Base-by-base conservation (phyloP, 495 filamentous ascomycete genomes). In the Hypoxylon perforatum region DNA sequence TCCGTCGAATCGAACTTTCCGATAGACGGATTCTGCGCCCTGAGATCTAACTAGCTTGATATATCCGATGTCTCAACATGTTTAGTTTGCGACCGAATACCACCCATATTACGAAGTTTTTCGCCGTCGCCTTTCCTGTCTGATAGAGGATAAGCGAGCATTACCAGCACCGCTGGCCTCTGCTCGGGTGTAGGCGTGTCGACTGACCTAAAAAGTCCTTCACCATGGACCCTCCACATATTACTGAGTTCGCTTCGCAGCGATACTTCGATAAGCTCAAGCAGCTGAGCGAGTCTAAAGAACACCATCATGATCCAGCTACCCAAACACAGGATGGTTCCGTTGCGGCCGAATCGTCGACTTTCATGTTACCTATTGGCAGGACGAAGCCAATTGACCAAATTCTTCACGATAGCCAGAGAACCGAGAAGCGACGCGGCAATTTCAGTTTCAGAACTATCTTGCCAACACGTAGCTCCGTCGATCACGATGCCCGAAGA, bases 181-280 rank as follows among this genome's bases (percentile, higher is more conserved):
- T 66, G 22, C 48, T 71, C 65, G 23, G 53, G 45, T 46, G 22
- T 49, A 61, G 72, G 65, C 69, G 71, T 65, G 56, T 49, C 59
- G 35, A 46, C 53, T 41, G 52, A 47, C 56, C 36, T 53, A 42
- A 57, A 57, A 53, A 53, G 55, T 44, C 53, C 52, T 73, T 39
- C 69, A 72, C 44, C 44, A 84, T 85, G 83, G 84, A 86, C 57
- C 83, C 78, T 69, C 72, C 80, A 56, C 84, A 86, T 53, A 75
- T 84, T 42, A 84, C 82, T 45, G 84, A 87, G 63, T 87, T 87
- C 77, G 84, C 83, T 50, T 87, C 84, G 46, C 76, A 79, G 70
- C 82, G 81, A 63, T 87, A 82, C 60, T 78, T 84, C 51, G 76
- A 80, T 15, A 87, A 87, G 70, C 70, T 86, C 50, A 73, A 72